Conservation (phyloP, 208 protist species). For the Crithidia expoeki region DNA sequence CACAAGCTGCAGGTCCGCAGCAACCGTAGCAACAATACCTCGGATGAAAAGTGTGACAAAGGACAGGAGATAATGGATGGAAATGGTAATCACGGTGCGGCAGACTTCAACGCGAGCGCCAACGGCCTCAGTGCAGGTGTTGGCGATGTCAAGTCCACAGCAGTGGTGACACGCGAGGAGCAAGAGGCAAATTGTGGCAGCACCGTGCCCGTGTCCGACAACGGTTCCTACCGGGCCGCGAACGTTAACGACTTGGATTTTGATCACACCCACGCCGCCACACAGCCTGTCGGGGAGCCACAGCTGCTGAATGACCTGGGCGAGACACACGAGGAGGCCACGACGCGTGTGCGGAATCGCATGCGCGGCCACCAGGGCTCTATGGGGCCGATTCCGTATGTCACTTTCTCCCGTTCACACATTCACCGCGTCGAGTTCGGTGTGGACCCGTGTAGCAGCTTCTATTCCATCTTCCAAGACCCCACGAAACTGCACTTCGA, state of each 20-base stretch:
- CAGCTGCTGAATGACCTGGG: conserved; percentile 22
- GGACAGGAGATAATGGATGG: not conserved
- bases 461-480: conserved; percentile 70
- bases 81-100: too few species aligned
- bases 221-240: not conserved
- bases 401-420: conserved; percentile 71
- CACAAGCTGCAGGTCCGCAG: conserved; percentile 32
- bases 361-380: conserved; percentile 31
- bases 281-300: conserved; percentile 5
- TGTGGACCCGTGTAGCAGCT: conserved; percentile 49
- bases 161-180: conserved; percentile 24
- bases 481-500: conserved; percentile 61
- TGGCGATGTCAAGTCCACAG: too few species aligned
- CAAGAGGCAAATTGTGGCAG: conserved; percentile 5
- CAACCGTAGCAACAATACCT: not conserved
- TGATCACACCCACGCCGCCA: not conserved
- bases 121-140: not conserved
- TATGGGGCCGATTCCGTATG: conserved; percentile 74
- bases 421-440: conserved; percentile 83
- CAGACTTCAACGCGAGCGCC: not conserved
- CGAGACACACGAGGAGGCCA: conserved; percentile 25
- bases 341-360: conserved; percentile 31
- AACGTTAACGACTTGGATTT: conserved; percentile 31
- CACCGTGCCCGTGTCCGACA: not conserved
- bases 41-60: not conserved